These are phyloP conservation scores for Fistulifera solaris DNA, from an alignment of 108 stramenopile genomes.

Conservation along the genomic window DNA sequence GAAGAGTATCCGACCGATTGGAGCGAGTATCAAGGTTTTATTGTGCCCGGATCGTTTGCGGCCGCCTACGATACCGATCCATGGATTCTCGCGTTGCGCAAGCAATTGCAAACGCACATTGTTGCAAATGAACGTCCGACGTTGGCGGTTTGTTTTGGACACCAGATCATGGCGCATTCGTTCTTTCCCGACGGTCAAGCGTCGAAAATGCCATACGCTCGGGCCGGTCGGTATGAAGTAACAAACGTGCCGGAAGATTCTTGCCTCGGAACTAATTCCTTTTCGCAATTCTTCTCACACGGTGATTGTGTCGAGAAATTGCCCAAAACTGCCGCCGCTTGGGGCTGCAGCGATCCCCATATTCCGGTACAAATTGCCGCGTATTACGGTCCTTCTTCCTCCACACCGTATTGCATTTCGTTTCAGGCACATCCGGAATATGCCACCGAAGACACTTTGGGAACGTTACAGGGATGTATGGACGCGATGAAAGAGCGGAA, in stretches of 20 bases:
- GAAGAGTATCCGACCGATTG: slow-evolving; percentile 54
- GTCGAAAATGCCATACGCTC: slow-evolving; percentile 19
- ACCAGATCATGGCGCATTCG: slow-evolving; percentile 72
- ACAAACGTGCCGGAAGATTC: too few species aligned
- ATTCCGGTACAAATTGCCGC: slow-evolving; percentile 63
- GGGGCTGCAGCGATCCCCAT: slow-evolving; percentile 39
- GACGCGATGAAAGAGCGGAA: slow-evolving; percentile 27
- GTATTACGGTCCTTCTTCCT: slow-evolving; percentile 30
- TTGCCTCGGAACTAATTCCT: not conserved
- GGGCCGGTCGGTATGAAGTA: slow-evolving; percentile 36
- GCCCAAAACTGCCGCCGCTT: slow-evolving; percentile 37
- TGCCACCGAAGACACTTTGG: slow-evolving; percentile 18
- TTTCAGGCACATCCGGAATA: slow-evolving; percentile 82
- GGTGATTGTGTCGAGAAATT: slow-evolving; percentile 71
- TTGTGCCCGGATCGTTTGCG: slow-evolving; percentile 68
- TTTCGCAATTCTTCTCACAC: slow-evolving; percentile 57
- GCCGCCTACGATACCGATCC: slow-evolving; percentile 50
- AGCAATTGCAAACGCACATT: slow-evolving; percentile 47
- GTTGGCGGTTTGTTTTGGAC: slow-evolving; percentile 76
- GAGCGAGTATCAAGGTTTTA: slow-evolving; percentile 46
- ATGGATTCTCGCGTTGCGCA: slow-evolving; percentile 50
- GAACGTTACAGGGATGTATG: slow-evolving; percentile 33
- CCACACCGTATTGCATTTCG: slow-evolving; percentile 50
- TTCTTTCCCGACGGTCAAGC: slow-evolving; percentile 23
- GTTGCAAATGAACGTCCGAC: slow-evolving; percentile 36